Percentiles rank a stretch among this genome's conserved stretches.
Conservation (phyloP, 139 green algal species). For the Chlamydomonas applanata region DNA sequence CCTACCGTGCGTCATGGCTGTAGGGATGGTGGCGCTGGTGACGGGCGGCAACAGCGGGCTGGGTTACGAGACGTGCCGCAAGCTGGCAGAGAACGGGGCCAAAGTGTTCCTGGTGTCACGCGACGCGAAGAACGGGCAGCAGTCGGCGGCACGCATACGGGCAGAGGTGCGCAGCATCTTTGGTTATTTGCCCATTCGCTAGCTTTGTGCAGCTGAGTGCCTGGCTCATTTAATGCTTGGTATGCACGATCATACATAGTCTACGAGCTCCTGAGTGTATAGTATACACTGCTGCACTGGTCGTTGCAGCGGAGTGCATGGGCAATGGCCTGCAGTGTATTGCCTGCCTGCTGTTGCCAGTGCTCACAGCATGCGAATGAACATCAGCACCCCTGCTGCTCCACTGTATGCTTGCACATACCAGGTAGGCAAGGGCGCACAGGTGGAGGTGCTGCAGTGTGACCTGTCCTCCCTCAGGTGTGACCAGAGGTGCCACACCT, state of each 20-base stretch:
- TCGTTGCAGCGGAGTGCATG: too few relatives aligned
- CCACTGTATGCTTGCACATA: too few relatives aligned
- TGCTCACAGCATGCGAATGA: too few relatives aligned
- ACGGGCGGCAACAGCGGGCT: constrained; percentile 34
- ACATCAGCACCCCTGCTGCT: too few relatives aligned
- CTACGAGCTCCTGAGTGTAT: too few relatives aligned
- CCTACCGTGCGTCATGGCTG: background rate
- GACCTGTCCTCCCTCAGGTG: background rate
- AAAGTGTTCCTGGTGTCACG: constrained; percentile 19
- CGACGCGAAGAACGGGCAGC: background rate
- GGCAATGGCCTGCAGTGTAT: too few relatives aligned
- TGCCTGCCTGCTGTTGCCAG: too few relatives aligned
- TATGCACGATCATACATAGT: too few relatives aligned
- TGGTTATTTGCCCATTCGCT: too few relatives aligned
- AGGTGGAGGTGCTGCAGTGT: constrained; percentile 3
- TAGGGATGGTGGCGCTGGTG: constrained; percentile 14
- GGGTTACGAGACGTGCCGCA: constrained; percentile 19
- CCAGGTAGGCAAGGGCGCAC: constrained; percentile 6
- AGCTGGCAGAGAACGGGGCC: constrained; percentile 31
- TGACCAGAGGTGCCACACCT: background rate
- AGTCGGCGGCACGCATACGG: constrained; percentile 7
- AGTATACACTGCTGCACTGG: too few relatives aligned
- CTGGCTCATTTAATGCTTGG: too few relatives aligned
- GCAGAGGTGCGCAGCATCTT: background rate
- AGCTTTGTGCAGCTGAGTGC: too few relatives aligned